A percentile compares a stretch with the other conserved stretches of the same genome.
phyloP scores from a whole-genome alignment of 2,329 filamentous ascomycete genomes.

The Orbilia blumenaviensis region DNA sequence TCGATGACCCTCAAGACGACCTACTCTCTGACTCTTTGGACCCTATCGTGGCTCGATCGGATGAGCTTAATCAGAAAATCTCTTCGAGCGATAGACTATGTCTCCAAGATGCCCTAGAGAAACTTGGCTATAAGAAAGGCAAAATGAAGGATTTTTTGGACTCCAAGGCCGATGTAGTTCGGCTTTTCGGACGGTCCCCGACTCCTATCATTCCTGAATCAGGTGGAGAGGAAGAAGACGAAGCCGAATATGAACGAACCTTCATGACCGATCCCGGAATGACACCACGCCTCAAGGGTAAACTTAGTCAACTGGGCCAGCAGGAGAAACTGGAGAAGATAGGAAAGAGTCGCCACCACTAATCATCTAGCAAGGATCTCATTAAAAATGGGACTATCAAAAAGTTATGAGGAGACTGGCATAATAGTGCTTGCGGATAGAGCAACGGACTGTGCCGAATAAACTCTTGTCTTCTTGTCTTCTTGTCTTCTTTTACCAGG shows the following conservation, averaged over 20 bases:
- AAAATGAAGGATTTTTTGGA: conserved; percentile 10
- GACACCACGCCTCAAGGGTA: background rate
- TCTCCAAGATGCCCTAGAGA: conserved; percentile 22
- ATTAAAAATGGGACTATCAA: background rate
- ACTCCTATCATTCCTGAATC: background rate
- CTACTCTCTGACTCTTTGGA: conserved; percentile 23
- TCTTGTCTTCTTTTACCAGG: too few species aligned
- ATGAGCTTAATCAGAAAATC: conserved; percentile 22
- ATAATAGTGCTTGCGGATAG: too few species aligned
- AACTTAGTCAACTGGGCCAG: background rate
- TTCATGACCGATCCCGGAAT: conserved; percentile 29
- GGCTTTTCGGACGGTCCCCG: background rate
- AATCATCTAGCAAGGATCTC: background rate
- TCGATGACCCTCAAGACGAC: conserved; percentile 31
- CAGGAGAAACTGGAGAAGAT: background rate
- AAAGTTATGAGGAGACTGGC: too few species aligned
- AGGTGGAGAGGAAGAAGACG: conserved; percentile 6
- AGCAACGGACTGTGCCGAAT: too few species aligned
- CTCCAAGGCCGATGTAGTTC: too few species aligned
- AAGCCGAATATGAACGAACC: conserved; percentile 14
- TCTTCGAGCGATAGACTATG: conserved; percentile 23
- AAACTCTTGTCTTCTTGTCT: too few species aligned
- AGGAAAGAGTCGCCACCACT: background rate
- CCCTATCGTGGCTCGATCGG: background rate
- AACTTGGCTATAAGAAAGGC: conserved; percentile 24